Conservation (phyloP, 1,284 basidiomycete species). For the Marasmius tenuissimus region DNA sequence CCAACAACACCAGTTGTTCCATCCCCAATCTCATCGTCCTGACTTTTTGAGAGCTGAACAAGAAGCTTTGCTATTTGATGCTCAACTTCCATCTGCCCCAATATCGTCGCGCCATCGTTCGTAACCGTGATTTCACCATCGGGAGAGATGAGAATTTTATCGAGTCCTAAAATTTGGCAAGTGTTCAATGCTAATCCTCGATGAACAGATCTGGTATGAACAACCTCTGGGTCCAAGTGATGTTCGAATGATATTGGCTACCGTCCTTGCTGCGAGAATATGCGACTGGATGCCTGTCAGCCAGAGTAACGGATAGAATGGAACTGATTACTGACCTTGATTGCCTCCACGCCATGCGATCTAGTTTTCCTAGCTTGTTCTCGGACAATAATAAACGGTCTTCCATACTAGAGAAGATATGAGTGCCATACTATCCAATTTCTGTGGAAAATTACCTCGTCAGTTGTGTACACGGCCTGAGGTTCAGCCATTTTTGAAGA, state of each 20-base stretch:
- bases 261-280: slow-evolving; percentile 91
- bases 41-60: slow-evolving; percentile 94
- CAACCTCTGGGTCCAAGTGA: slow-evolving; percentile 91
- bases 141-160: slow-evolving; percentile 98
- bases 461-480: slow-evolving; percentile 84
- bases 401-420: slow-evolving; percentile 69
- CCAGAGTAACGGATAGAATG: slow-evolving; percentile 13
- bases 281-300: slow-evolving; percentile 63
- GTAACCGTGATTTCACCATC: slow-evolving; percentile 99
- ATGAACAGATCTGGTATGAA: slow-evolving; percentile 12
- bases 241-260: slow-evolving; percentile 94
- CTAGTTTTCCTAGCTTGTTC: slow-evolving; percentile 96
- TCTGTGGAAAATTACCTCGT: slow-evolving; percentile 61
- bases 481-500: slow-evolving; percentile 39
- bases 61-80: slow-evolving; percentile 98
- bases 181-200: not conserved
- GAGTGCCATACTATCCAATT: slow-evolving; percentile 5
- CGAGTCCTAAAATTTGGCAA: slow-evolving; percentile 68
- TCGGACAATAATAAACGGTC: slow-evolving; percentile 96
- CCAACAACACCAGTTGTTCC: slow-evolving; percentile 99
- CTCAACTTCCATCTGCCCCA: slow-evolving; percentile 97
- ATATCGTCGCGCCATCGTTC: slow-evolving; percentile 97
- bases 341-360: slow-evolving; percentile 92
- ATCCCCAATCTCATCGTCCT: slow-evolving; percentile 99
- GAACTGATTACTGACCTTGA: slow-evolving; percentile 69